phyloP scores from a whole-genome alignment of 2,329 filamentous ascomycete genomes.

The Cytospora chrysosperma region DNA sequence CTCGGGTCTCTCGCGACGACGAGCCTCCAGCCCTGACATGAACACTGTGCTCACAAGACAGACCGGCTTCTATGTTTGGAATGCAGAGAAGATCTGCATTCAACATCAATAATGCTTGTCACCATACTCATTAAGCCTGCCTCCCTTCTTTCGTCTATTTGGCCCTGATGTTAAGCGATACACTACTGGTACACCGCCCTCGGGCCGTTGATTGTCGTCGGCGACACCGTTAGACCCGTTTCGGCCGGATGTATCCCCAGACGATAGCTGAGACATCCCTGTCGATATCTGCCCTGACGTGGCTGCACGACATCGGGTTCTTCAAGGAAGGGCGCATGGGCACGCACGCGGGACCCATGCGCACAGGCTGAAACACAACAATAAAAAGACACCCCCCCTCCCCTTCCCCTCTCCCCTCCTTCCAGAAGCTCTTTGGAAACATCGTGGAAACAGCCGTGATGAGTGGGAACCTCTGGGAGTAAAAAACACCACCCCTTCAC shows the following conservation, averaged over 20 bases:
- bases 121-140: fast-evolving
- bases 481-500: not conserved
- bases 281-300: not conserved
- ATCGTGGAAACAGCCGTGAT: not conserved
- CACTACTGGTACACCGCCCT: not conserved
- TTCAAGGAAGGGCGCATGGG: not conserved
- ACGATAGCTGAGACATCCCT: not conserved
- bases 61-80: not conserved
- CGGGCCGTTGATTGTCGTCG: not conserved
- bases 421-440: not conserved
- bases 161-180: not conserved
- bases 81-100: not conserved
- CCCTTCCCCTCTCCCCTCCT: not conserved
- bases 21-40: not conserved
- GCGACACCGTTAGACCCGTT: not conserved
- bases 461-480: not conserved
- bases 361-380: not conserved
- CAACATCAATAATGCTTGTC: not conserved
- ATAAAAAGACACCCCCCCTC: not conserved
- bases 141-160: not conserved
- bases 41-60: not conserved
- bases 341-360: not conserved
- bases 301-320: constrained; percentile 9
- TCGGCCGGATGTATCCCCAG: not conserved
- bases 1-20: not conserved